Evolutionary conservation across 2,329 filamentous ascomycete species (phyloP), one percentile per base, ranked within the genome.

Genomic region (Pyrenochaeta sp.): DNA sequence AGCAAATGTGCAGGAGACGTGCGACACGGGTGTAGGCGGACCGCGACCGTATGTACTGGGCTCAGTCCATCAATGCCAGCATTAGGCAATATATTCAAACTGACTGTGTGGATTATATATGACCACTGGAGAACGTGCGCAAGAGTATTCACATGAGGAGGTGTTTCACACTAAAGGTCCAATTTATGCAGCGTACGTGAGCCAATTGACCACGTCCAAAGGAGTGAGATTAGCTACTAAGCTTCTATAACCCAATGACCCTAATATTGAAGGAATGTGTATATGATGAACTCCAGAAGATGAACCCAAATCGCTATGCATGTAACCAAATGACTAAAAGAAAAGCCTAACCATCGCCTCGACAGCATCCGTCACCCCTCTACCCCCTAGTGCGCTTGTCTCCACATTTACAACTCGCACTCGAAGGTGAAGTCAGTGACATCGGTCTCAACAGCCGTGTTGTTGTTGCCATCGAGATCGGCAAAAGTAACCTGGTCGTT

Each of bases 401-500:
- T 50, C 22, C 37, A n/a, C 3, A 27, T 51, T 54, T 59, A 57
- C 39, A 37, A 42, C 39, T 59, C 47, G 52, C 65, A 68, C 24
- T 50, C 25, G 12, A 68, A 51, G 24, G 54, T 63, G 34, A 65
- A 67, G n/a, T 57, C 52, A 5, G 48, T 52, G 12, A 67, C 62
- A 62, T 69, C 64, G 4, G 53, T 66, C 56, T 63, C 53, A 2
- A 63, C 22, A 1, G 64, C 66, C 39, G 24, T 44, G 5, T 49
- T 42, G 36, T 30, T 27, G 9, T 53, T 44, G 8, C 59, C 58
- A 46, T 69, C 66, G 24, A 69, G 47, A 15, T 69, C 57, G 3
- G 56, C 34, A 40, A 64, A 69, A 3, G 66, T 67, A 3, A 36
- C 50, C 52, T 50, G 43, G 50, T 61, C 61, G 44, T 64, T 67